phyloP scores from a whole-genome alignment of 2,329 filamentous ascomycete species.

The Aspergillus tubingensis region DNA sequence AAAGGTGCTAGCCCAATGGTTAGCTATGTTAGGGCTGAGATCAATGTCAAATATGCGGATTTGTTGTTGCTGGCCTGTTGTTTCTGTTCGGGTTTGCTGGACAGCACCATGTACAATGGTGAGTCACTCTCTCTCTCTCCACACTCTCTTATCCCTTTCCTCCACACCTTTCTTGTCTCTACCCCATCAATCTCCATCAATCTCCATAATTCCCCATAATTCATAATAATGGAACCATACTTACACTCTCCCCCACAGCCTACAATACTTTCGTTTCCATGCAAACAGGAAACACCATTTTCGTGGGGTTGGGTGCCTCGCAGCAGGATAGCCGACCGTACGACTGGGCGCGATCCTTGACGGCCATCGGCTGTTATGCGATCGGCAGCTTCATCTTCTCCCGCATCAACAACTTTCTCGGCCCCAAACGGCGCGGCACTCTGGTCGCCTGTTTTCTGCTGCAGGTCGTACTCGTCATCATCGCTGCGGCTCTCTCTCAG shows the following conservation, averaged over 20 bases:
- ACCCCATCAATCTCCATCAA: not conserved
- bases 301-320: constrained; percentile 45
- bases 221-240: not conserved
- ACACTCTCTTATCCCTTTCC: not conserved
- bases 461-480: constrained; percentile 29
- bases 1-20: constrained; percentile 9
- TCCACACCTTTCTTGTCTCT: too few species aligned
- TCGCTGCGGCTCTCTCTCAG: constrained; percentile 31
- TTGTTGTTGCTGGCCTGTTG: constrained; percentile 31
- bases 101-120: constrained; percentile 37
- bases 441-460: constrained; percentile 33
- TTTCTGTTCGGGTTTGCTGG: constrained; percentile 30
- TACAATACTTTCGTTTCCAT: constrained; percentile 45
- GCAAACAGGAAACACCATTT: constrained; percentile 44
- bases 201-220: not conserved
- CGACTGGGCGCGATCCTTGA: constrained; percentile 49
- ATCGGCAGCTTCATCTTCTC: constrained; percentile 46
- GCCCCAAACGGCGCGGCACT: constrained; percentile 24
- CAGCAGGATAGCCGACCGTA: constrained; percentile 44
- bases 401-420: constrained; percentile 32
- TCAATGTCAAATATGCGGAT: constrained; percentile 27
- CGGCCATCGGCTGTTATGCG: constrained; percentile 47
- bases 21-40: constrained; percentile 21
- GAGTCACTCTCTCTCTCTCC: not conserved
- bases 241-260: constrained; percentile 25